These are phyloP conservation scores for Gossypium longicalyx DNA, from an alignment of 345 rosid genomes.

Conservation along the genomic window DNA sequence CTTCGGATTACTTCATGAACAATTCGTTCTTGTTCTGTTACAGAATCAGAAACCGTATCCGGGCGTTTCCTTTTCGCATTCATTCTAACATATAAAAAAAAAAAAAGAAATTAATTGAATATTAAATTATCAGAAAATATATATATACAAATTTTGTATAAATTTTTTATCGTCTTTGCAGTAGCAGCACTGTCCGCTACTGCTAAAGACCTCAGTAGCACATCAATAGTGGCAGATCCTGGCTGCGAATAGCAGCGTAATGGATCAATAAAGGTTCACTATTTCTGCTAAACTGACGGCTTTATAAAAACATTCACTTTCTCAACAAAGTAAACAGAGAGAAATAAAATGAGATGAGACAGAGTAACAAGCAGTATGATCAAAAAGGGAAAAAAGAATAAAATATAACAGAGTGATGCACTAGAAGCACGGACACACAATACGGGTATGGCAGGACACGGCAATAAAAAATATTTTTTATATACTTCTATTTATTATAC, in stretches of 20 bases:
- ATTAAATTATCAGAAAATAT: background rate
- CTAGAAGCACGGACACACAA: no score
- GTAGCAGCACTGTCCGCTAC: background rate
- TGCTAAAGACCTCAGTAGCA: background rate
- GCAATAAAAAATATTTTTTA: no score
- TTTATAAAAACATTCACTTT: background rate
- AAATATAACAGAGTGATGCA: no score
- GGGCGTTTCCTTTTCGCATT: constrained; percentile 50
- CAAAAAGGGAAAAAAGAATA: no score
- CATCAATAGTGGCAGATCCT: background rate
- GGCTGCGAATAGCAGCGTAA: background rate
- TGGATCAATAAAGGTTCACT: background rate
- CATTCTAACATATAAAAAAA: background rate
- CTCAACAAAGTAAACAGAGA: background rate
- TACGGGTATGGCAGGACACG: no score
- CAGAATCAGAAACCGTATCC: constrained; percentile 30
- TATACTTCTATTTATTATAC: no score
- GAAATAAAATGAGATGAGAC: background rate
- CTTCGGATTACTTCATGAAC: constrained; percentile 40
- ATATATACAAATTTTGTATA: background rate
- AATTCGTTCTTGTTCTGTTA: constrained; percentile 48
- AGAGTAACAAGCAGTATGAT: background rate
- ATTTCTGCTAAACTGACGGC: background rate
- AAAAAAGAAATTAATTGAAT: background rate
- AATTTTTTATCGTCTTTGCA: background rate